Evolutionary conservation across 148 eudicot species (phyloP).

Genomic region (Oxyria digyna): DNA sequence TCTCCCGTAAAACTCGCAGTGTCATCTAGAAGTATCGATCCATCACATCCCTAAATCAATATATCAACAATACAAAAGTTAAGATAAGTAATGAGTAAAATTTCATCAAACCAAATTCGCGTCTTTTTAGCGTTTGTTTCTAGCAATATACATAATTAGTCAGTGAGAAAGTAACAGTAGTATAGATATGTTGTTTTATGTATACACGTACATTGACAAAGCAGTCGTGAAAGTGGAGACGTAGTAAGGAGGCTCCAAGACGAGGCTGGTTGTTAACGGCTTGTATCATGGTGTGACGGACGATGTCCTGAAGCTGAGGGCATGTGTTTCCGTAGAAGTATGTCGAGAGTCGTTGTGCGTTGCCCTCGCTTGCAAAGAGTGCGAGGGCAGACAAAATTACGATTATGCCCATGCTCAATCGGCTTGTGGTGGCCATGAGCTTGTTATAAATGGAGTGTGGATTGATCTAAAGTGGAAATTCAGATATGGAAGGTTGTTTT

Average conservation of each 20-base stretch:
- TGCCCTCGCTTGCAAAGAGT: not conserved
- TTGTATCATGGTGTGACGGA: constrained; percentile 16
- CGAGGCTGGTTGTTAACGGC: constrained; percentile 22
- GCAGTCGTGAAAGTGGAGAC: constrained; percentile 28
- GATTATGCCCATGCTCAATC: not conserved
- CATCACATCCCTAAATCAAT: constrained; percentile 32
- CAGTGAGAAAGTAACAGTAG: too few species aligned
- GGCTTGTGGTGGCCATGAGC: constrained; percentile 7
- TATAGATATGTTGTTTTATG: too few species aligned
- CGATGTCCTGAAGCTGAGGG: constrained; percentile 18
- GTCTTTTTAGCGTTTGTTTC: too few species aligned
- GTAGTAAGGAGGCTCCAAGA: constrained; percentile 26
- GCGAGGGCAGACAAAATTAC: not conserved
- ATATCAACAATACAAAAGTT: not conserved
- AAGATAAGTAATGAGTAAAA: too few species aligned
- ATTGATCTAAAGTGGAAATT: not conserved
- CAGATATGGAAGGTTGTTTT: not conserved
- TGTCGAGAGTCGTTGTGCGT: constrained; percentile 20
- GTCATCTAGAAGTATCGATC: constrained; percentile 32
- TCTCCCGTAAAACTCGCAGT: constrained; percentile 28
- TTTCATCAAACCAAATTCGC: too few species aligned
- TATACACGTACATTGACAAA: constrained; percentile 20
- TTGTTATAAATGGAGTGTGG: not conserved
- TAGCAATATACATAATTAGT: too few species aligned
- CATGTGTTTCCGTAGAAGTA: constrained; percentile 20